Evolutionary conservation across 164 flowering plant species (phyloP).

Genomic region (Sextonia rubra): DNA sequence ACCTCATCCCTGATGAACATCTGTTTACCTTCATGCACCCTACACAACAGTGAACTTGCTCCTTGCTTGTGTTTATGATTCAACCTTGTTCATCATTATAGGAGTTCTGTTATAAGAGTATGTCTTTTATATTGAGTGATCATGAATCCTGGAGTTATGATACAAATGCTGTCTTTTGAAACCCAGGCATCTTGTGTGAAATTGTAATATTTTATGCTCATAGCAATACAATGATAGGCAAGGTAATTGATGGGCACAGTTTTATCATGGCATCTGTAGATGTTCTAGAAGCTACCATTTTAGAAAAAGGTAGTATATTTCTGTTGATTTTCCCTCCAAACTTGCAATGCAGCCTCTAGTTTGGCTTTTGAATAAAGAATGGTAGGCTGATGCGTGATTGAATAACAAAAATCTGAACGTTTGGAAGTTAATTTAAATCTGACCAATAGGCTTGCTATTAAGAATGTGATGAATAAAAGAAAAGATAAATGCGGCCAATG

Average conservation of each 20-base stretch:
- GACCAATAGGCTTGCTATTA: no score
- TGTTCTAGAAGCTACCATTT: background rate
- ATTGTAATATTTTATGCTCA: background rate
- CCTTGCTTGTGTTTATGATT: background rate
- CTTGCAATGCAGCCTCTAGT: no score
- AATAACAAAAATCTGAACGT: no score
- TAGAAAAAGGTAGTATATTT: no score
- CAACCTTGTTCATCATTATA: background rate
- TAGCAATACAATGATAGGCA: background rate
- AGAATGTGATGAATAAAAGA: no score
- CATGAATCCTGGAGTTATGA: background rate
- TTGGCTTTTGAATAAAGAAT: no score
- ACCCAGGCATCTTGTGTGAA: no score
- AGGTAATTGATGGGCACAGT: background rate
- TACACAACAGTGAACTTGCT: background rate
- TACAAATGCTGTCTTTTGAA: background rate
- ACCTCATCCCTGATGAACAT: background rate
- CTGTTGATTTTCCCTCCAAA: background rate
- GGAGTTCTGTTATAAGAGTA: background rate
- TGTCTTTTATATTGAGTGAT: background rate
- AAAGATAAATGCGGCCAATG: no score
- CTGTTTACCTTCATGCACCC: background rate
- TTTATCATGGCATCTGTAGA: background rate
- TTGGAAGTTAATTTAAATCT: no score
- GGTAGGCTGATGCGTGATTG: no score